These are phyloP conservation scores for Westerdykella sp. DNA, from an alignment of 2,329 filamentous ascomycete species.

Conservation along the genomic window DNA sequence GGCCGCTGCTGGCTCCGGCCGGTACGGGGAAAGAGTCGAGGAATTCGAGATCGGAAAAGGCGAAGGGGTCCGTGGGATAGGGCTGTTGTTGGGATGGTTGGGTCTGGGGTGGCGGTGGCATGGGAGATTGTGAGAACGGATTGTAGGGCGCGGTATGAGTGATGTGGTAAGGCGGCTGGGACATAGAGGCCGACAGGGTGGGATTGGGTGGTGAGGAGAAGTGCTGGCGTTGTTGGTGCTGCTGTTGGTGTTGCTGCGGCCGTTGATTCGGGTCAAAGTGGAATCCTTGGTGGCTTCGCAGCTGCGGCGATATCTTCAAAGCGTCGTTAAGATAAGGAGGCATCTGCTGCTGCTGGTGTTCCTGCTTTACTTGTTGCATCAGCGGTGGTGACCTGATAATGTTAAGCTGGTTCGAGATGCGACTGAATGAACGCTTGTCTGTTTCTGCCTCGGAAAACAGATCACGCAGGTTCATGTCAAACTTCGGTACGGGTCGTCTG, in stretches of 20 bases:
- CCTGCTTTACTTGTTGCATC: constrained; percentile 19
- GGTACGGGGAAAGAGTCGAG: constrained; percentile 45
- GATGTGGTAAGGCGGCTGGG: constrained; percentile 23
- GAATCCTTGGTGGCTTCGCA: constrained; percentile 27
- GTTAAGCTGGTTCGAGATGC: constrained; percentile 32
- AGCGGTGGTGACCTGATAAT: constrained; percentile 28
- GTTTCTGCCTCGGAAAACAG: constrained; percentile 37
- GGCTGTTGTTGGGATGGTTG: constrained; percentile 10
- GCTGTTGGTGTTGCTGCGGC: constrained; percentile 6
- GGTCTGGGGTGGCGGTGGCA: background rate
- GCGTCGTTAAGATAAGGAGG: constrained; percentile 20
- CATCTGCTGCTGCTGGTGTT: constrained; percentile 14
- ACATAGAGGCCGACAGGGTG: constrained; percentile 2
- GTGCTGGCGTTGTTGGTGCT: constrained; percentile 3
- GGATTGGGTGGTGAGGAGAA: constrained; percentile 17
- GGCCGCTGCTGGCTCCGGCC: constrained; percentile 10
- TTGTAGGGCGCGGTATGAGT: constrained; percentile 26
- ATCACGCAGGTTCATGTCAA: constrained; percentile 46
- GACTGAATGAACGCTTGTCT: constrained; percentile 34
- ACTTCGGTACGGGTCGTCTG: constrained; percentile 47
- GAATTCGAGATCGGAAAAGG: constrained; percentile 49
- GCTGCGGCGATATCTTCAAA: constrained; percentile 32
- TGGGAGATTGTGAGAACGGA: constrained; percentile 16
- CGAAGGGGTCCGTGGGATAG: constrained; percentile 24
- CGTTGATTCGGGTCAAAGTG: constrained; percentile 15